Conservation (phyloP, 1,139 yeast genomes). For the Geotrichum fermentans region DNA sequence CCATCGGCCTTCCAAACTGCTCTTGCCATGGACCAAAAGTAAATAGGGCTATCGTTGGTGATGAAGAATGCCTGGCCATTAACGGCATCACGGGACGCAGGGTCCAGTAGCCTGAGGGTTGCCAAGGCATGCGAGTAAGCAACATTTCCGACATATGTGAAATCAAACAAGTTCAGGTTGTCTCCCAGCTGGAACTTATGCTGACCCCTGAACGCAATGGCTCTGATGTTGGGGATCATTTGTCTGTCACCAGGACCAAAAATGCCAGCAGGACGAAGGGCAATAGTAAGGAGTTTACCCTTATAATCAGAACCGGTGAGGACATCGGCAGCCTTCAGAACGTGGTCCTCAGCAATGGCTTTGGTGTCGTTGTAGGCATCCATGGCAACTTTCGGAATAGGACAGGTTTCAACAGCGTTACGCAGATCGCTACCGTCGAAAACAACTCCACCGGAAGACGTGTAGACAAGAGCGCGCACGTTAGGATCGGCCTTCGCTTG, state of each 20-base stretch:
- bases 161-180: slow-evolving; percentile 87
- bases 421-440: slow-evolving; percentile 87
- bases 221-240: slow-evolving; percentile 84
- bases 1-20: slow-evolving; percentile 98
- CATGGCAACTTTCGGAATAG: slow-evolving; percentile 87
- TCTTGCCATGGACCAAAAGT: slow-evolving; percentile 95
- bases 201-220: slow-evolving; percentile 79
- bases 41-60: slow-evolving; percentile 91
- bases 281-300: slow-evolving; percentile 64
- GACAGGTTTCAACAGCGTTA: slow-evolving; percentile 92
- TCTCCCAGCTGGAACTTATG: slow-evolving; percentile 91
- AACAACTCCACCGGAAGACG: slow-evolving; percentile 96
- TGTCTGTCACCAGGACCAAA: slow-evolving; percentile 99
- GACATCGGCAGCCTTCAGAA: slow-evolving; percentile 52
- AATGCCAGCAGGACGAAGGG: slow-evolving; percentile 94
- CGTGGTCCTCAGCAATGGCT: slow-evolving; percentile 83
- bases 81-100: slow-evolving; percentile 41
- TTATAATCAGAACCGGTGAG: slow-evolving; percentile 35
- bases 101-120: slow-evolving; percentile 62
- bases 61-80: slow-evolving; percentile 86
- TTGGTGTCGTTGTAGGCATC: slow-evolving; percentile 96
- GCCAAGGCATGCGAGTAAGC: slow-evolving; percentile 96
- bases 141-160: slow-evolving; percentile 99
- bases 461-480: slow-evolving; percentile 74
- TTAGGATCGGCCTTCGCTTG: slow-evolving; percentile 48